These are phyloP conservation scores for Halenospora varia DNA, from an alignment of 495 filamentous ascomycete species.

Conservation along the genomic window DNA sequence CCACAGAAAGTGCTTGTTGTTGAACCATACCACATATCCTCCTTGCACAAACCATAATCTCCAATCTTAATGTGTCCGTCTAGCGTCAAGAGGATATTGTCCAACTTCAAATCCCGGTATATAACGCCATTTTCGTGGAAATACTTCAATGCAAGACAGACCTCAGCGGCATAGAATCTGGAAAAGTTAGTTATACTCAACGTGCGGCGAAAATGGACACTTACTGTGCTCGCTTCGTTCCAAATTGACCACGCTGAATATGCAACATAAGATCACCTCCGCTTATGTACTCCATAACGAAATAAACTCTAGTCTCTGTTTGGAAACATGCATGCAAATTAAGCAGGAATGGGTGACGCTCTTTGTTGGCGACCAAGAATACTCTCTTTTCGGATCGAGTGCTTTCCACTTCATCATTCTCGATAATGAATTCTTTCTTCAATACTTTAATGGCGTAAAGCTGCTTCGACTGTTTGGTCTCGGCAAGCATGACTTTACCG, in stretches of 20 bases:
- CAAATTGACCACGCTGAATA: constrained; percentile 95
- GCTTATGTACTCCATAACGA: constrained; percentile 99
- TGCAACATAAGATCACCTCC: constrained; percentile 99
- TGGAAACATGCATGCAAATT: constrained; percentile 99
- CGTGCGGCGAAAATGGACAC: constrained; percentile 31
- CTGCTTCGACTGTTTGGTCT: constrained; percentile 87
- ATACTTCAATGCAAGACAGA: constrained; percentile 96
- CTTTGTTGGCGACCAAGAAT: constrained; percentile 95
- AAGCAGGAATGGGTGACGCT: constrained; percentile 92
- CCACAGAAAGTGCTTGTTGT: constrained; percentile 98
- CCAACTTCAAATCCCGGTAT: constrained; percentile 98
- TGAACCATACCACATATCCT: constrained; percentile 98
- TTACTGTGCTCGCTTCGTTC: constrained; percentile 91
- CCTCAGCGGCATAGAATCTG: constrained; percentile 97
- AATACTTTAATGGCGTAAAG: constrained; percentile 98
- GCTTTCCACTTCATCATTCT: constrained; percentile 99
- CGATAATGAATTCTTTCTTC: constrained; percentile 99
- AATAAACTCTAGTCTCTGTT: constrained; percentile 97
- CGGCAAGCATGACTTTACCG: constrained; percentile 98
- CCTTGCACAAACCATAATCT: constrained; percentile 98
- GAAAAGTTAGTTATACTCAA: background rate
- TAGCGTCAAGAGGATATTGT: constrained; percentile 94
- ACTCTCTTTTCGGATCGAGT: constrained; percentile 96
- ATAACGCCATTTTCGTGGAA: constrained; percentile 99
- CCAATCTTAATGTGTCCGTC: constrained; percentile 99